Evolutionary conservation across 1,284 basidiomycete genomes (phyloP).

Genomic region (Takashimella tepidaria): DNA sequence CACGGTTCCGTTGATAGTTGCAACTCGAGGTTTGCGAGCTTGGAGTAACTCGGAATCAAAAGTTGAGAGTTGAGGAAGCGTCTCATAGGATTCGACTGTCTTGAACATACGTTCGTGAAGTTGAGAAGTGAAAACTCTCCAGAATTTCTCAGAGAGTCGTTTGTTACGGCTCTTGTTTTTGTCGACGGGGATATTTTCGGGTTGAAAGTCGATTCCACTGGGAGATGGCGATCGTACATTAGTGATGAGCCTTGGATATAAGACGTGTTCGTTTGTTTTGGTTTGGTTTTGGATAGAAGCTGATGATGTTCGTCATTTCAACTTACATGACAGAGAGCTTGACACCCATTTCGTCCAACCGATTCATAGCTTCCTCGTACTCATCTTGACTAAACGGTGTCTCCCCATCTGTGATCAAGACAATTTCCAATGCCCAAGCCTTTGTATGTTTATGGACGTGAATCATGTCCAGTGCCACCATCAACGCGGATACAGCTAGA

Average conservation of each 20-base stretch:
- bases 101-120: conserved; percentile 51
- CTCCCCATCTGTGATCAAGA: conserved; percentile 71
- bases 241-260: too few species aligned
- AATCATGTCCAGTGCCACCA: conserved; percentile 72
- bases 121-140: conserved; percentile 49
- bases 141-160: conserved; percentile 75
- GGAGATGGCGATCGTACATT: not conserved
- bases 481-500: conserved; percentile 78
- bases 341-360: conserved; percentile 56
- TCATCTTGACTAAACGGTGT: conserved; percentile 51
- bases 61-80: conserved; percentile 59
- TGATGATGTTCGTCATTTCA: not conserved
- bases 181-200: conserved; percentile 24
- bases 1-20: conserved; percentile 62
- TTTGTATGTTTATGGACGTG: conserved; percentile 52
- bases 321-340: conserved; percentile 58
- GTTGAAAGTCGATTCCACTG: conserved; percentile 38
- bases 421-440: conserved; percentile 79
- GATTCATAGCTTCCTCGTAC: conserved; percentile 64
- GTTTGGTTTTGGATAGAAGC: conserved; percentile 1
- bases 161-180: conserved; percentile 35
- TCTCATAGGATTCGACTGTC: conserved; percentile 36
- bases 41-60: conserved; percentile 66
- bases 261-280: not conserved
- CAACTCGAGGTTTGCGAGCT: conserved; percentile 63